A percentile compares a stretch with the other conserved stretches of the same genome.
Evolutionary conservation across 2,329 filamentous ascomycete genomes (phyloP).

Genomic region (Trichoderma hamatum): DNA sequence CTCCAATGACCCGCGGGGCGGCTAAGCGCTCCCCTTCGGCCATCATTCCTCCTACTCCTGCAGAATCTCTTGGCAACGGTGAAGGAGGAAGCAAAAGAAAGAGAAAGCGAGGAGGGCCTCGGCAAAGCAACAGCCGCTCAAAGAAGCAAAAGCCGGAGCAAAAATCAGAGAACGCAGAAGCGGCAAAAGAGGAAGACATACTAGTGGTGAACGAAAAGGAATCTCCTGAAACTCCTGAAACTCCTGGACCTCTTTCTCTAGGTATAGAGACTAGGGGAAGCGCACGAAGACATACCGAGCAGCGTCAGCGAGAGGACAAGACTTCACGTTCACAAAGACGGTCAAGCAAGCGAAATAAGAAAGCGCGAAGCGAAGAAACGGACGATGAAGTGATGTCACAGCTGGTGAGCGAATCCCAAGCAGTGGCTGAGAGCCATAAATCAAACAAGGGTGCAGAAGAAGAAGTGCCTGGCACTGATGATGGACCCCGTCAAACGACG

Average conservation of each 20-base stretch:
- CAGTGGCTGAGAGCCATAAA: constrained; percentile 40
- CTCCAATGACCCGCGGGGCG: constrained; percentile 23
- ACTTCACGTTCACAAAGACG: constrained; percentile 16
- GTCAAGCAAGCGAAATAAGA: constrained; percentile 24
- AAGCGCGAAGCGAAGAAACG: constrained; percentile 39
- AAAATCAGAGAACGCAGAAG: constrained; percentile 32
- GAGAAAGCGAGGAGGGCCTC: constrained; percentile 35
- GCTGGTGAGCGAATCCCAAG: constrained; percentile 45
- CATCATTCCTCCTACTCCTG: constrained; percentile 35
- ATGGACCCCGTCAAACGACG: neutral
- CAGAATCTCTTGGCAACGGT: constrained; percentile 16
- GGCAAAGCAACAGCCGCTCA: constrained; percentile 32
- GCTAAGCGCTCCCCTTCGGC: constrained; percentile 27
- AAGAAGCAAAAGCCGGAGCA: constrained; percentile 40
- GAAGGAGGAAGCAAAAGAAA: constrained; percentile 34
- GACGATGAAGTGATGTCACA: constrained; percentile 49
- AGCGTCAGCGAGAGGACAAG: constrained; percentile 14
- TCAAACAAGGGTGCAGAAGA: neutral
- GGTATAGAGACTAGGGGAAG: constrained; percentile 31
- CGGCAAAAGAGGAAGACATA: constrained; percentile 29
- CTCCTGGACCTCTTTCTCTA: neutral
- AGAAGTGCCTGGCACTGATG: neutral
- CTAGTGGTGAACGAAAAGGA: neutral
- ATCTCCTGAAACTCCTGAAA: neutral
- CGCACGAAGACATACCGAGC: constrained; percentile 29